Base-by-base conservation (phyloP, 139 green algal genomes). In the Micractinium conductrix region DNA sequence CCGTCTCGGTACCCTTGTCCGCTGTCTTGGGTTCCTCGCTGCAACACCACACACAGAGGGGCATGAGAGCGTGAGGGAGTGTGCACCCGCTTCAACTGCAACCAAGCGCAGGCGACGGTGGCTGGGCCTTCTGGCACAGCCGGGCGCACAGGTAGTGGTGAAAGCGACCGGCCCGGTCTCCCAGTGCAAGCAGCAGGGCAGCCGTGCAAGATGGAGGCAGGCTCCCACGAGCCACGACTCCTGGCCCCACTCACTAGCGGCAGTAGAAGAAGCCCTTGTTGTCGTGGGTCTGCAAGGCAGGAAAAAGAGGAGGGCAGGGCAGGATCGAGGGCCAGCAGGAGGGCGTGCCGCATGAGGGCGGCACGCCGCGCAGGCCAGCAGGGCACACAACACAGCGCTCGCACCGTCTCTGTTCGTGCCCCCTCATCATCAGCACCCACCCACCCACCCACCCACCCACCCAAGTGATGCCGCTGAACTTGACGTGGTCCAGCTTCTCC, bases 191-290 rank as follows among this genome's bases (percentile, higher is more conserved):
- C 58, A 67, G 55, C 14, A 5, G 55, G 21, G n/a, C n/a, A n/a
- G n/a, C n/a, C n/a, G n/a, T n/a, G n/a, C n/a, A n/a, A n/a, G n/a
- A n/a, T n/a, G n/a, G n/a, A n/a, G n/a, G n/a, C n/a, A n/a, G n/a
- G n/a, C n/a, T n/a, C n/a, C n/a, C n/a, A n/a, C n/a, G n/a, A n/a
- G n/a, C n/a, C n/a, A n/a, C n/a, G n/a, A n/a, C n/a, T n/a, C n/a
- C n/a, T n/a, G n/a, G n/a, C n/a, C n/a, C n/a, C n/a, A n/a, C n/a
- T n/a, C n/a, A n/a, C n/a, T 84, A 97, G 78, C 88, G 87, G 87
- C 93, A 95, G 90, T 99, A 99, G 91, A 99, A 98, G 88, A 99
- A 97, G 22, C 96, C 96, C 74, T 85, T 78, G 40, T 71, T 53
- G 53, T 82, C 76, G 40, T 82, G 76, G 26, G 76, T 82, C 76